These are phyloP conservation scores for Populus hybrid DNA, from an alignment of 441 rosid species.

Conservation along the genomic window DNA sequence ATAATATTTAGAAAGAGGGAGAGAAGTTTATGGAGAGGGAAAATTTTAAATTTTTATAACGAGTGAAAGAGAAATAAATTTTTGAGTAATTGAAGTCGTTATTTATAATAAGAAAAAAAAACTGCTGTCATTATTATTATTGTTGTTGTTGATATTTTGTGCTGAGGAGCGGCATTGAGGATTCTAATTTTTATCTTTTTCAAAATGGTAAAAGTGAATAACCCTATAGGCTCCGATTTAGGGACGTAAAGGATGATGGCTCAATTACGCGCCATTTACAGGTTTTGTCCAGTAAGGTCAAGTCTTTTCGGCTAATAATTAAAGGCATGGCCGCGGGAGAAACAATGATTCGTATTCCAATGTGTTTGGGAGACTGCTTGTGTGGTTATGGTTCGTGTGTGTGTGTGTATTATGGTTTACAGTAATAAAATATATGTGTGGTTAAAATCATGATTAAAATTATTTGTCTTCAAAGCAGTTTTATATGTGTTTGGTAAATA, in stretches of 20 bases:
- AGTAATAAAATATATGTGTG: no score
- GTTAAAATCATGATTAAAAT: no score
- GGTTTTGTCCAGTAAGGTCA: background rate
- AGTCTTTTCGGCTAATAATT: background rate
- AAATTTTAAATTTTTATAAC: constrained; percentile 9
- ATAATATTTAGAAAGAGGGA: background rate
- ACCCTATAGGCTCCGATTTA: background rate
- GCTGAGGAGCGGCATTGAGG: constrained; percentile 4
- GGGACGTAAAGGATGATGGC: no score
- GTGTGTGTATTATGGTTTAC: no score
- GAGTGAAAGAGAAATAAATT: background rate
- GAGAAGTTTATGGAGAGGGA: constrained; percentile 3
- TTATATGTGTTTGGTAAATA: no score
- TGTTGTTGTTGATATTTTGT: no score
- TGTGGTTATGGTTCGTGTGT: no score
- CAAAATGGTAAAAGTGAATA: background rate
- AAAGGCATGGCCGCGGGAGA: background rate
- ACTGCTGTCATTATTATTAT: background rate
- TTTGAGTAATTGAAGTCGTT: background rate
- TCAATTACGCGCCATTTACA: no score
- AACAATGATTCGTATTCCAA: background rate
- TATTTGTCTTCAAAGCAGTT: no score
- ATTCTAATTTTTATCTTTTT: background rate
- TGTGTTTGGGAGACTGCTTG: no score
- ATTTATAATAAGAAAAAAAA: background rate